These are phyloP conservation scores for Monosporascus sp. DNA, from an alignment of 2,329 filamentous ascomycete genomes.

Conservation along the genomic window DNA sequence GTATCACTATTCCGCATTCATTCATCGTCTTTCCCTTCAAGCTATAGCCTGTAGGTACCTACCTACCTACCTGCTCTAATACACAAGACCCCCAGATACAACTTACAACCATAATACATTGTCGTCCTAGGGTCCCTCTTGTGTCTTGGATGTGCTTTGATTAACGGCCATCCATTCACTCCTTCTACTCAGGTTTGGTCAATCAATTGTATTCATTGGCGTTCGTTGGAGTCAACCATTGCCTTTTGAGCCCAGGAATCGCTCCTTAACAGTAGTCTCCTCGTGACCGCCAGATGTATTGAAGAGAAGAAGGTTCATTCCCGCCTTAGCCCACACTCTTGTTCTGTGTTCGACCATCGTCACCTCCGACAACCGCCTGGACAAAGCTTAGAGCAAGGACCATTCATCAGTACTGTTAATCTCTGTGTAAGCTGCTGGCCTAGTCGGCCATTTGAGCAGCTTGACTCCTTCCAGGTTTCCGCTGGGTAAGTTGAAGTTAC, in stretches of 20 bases:
- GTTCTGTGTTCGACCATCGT: neutral
- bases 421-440: neutral
- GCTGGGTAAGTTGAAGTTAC: neutral
- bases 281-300: too few relatives aligned
- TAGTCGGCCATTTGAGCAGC: neutral
- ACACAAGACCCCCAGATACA: too few relatives aligned
- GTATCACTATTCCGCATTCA: too few relatives aligned
- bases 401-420: neutral
- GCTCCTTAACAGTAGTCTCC: too few relatives aligned
- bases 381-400: neutral
- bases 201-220: neutral
- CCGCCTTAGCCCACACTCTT: neutral
- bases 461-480: neutral
- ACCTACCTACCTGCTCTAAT: too few relatives aligned
- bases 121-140: too few relatives aligned
- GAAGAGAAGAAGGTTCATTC: neutral
- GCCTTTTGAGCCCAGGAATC: too few relatives aligned
- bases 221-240: too few relatives aligned
- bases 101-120: too few relatives aligned
- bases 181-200: neutral
- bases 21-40: too few relatives aligned
- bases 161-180: neutral
- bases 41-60: too few relatives aligned
- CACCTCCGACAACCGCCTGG: neutral
- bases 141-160: too few relatives aligned